Evolutionary conservation across 768 basidiomycete species (phyloP).

Genomic region (Pleurotus giganteus): DNA sequence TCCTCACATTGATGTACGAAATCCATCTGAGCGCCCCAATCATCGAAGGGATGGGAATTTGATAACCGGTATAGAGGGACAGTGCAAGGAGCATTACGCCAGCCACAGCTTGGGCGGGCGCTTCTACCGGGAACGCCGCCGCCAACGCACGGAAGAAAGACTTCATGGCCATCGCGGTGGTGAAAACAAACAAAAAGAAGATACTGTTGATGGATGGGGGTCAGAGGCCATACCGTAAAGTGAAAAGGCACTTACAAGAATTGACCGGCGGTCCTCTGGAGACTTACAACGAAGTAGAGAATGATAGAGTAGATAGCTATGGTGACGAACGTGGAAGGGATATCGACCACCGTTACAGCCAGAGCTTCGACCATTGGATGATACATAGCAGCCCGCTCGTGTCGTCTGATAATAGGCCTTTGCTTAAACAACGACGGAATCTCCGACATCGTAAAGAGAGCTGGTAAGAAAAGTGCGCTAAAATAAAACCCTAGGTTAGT

Average conservation of each 20-base stretch:
- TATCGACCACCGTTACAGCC: slow-evolving; percentile 52
- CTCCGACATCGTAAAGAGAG: slow-evolving; percentile 39
- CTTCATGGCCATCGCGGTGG: slow-evolving; percentile 64
- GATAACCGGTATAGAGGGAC: slow-evolving; percentile 17
- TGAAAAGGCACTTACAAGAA: slow-evolving; percentile 59
- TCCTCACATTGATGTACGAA: slow-evolving; percentile 54
- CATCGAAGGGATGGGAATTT: slow-evolving; percentile 58
- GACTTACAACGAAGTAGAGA: slow-evolving; percentile 60
- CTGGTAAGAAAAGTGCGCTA: slow-evolving; percentile 36
- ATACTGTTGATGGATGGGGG: slow-evolving; percentile 39
- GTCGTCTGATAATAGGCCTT: slow-evolving; percentile 57
- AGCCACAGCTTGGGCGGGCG: slow-evolving; percentile 62
- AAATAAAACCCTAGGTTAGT: slow-evolving; percentile 11
- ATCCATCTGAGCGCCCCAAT: slow-evolving; percentile 72
- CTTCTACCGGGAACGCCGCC: slow-evolving; percentile 54
- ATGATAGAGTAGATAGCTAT: slow-evolving; percentile 43
- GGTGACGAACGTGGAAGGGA: slow-evolving; percentile 52
- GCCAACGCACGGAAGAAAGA: slow-evolving; percentile 72
- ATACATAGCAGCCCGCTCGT: slow-evolving; percentile 61
- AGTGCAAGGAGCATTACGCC: slow-evolving; percentile 36
- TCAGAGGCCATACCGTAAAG: slow-evolving; percentile 20
- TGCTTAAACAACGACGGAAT: slow-evolving; percentile 58
- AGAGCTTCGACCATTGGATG: slow-evolving; percentile 52
- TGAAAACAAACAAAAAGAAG: slow-evolving; percentile 55
- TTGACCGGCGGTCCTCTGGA: slow-evolving; percentile 52